Conservation (phyloP, 306 rosid species). For the Argentina anserina region DNA sequence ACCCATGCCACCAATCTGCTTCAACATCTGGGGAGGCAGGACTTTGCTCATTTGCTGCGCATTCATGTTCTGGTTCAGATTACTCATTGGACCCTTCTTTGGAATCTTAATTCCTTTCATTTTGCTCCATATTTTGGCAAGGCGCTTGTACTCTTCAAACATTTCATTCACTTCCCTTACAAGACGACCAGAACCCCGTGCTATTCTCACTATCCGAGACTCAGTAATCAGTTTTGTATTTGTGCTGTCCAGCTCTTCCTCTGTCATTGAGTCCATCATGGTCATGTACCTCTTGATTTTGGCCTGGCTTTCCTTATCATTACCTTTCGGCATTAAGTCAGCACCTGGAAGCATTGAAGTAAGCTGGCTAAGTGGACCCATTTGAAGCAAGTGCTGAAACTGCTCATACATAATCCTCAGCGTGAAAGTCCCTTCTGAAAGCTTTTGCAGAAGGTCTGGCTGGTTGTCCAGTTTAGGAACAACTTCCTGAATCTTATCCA, state of each 20-base stretch:
- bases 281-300: slow-evolving; percentile 92
- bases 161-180: slow-evolving; percentile 67
- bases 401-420: slow-evolving; percentile 85
- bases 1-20: slow-evolving; percentile 85
- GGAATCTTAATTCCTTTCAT: slow-evolving; percentile 83
- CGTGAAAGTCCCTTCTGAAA: slow-evolving; percentile 78
- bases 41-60: slow-evolving; percentile 85
- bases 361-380: slow-evolving; percentile 80
- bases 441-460: slow-evolving; percentile 79
- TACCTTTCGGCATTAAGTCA: slow-evolving; percentile 84
- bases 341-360: slow-evolving; percentile 76
- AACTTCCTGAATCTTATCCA: slow-evolving; percentile 87
- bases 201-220: slow-evolving; percentile 75
- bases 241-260: slow-evolving; percentile 86
- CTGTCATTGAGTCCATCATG: slow-evolving; percentile 98
- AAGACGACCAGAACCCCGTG: slow-evolving; percentile 76
- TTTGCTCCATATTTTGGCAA: slow-evolving; percentile 75
- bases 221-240: slow-evolving; percentile 76
- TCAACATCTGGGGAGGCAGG: slow-evolving; percentile 80
- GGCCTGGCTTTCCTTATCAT: slow-evolving; percentile 85
- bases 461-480: slow-evolving; percentile 85
- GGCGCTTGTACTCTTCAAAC: slow-evolving; percentile 87
- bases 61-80: slow-evolving; percentile 70
- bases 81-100: slow-evolving; percentile 73
- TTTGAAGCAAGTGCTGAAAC: slow-evolving; percentile 72